Evolutionary conservation across 371 early-diverging fungal genomes (phyloP), one percentile per base, ranked within the genome.

Genomic region (Chytridiales sp.): DNA sequence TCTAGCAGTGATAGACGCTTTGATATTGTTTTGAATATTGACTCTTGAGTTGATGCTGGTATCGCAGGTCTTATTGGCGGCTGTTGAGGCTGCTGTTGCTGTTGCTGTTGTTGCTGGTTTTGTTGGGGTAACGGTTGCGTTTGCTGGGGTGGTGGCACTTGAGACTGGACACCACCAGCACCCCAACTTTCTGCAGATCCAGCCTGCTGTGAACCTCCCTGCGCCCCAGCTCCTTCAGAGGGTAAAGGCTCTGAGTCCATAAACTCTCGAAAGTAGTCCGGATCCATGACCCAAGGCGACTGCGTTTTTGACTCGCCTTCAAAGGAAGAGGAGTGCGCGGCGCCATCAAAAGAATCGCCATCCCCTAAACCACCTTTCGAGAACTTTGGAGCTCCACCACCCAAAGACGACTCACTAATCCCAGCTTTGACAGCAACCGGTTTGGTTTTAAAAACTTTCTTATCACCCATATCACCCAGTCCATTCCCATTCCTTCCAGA

Each of bases 21-120:
- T 81, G 90, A 86, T 39, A 96, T 93, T 4, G 86, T 92, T 57
- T 92, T 91, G 72, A 90, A 95, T 35, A 95, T 89, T 50, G 89
- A 92, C 49, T 91, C 89, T 66, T 88, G 80, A 51, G 79, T 40
- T 1, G n/a, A n/a, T n/a, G n/a, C n/a, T n/a, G n/a, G n/a, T n/a
- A n/a, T n/a, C n/a, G n/a, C n/a, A n/a, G n/a, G n/a, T n/a, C 22
- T 11, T 6, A 9, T 8, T 21, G 9, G 44, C 6, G 44, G 59
- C 74, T 72, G 15, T 66, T 66, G 34, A 64, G 1, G 65, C 32
- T 50, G 74, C 60, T 57, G 69, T 63, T 36, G 55, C 15, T 35
- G 62, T 53, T 15, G 53, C 43, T 13, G 30, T 40, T 4, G 59
- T 31, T 15, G 32, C 36, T 1, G 46, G 15, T 29, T 46, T 51